Evolutionary conservation across 2,329 filamentous ascomycete genomes (phyloP).

Genomic region (Colletotrichum tamarilloi): DNA sequence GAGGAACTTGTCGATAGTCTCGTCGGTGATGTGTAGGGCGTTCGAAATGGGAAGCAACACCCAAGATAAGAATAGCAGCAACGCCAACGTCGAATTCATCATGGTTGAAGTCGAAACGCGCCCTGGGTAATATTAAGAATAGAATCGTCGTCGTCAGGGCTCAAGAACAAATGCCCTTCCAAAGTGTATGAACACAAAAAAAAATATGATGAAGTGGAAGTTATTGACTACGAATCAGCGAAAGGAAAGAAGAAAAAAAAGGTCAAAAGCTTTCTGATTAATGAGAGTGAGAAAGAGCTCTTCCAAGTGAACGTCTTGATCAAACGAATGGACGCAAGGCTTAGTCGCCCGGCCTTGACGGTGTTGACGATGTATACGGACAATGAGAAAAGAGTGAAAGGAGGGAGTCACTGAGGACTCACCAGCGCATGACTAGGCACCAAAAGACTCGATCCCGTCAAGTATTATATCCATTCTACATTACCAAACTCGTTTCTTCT

Average conservation of each 20-base stretch:
- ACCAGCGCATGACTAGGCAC: background rate
- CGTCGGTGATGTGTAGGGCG: conserved; percentile 26
- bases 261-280: background rate
- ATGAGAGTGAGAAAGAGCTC: background rate
- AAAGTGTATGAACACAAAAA: background rate
- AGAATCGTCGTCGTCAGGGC: background rate
- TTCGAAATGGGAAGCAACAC: conserved; percentile 1
- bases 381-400: background rate
- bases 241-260: background rate
- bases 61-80: background rate
- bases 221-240: background rate
- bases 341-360: background rate
- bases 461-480: background rate
- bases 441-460: background rate
- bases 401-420: background rate
- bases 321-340: background rate
- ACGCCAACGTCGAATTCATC: conserved; percentile 6
- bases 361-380: background rate
- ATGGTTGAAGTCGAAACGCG: background rate
- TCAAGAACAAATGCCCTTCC: background rate
- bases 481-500: background rate
- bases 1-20: conserved; percentile 22
- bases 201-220: background rate
- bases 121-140: background rate
- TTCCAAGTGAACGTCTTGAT: background rate